A percentile compares a stretch with the other conserved stretches of the same genome.
Evolutionary conservation across 1,284 basidiomycete genomes (phyloP).

Genomic region (Ustilago hordei): DNA sequence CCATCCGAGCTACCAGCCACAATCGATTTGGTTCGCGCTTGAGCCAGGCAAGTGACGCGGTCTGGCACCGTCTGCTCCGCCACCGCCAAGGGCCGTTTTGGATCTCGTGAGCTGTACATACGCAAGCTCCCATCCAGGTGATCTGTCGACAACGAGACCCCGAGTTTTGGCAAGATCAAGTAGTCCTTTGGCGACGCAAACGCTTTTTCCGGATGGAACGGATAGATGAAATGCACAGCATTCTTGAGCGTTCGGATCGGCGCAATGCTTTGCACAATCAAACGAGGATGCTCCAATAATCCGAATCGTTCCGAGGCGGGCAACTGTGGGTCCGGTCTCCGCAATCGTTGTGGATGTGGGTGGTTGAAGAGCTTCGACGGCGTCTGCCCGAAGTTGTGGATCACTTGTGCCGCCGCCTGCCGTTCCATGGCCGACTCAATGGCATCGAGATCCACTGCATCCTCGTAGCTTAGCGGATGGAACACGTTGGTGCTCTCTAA

Average conservation of each 20-base stretch:
- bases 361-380: conserved; percentile 78
- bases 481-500: conserved; percentile 83
- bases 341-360: conserved; percentile 81
- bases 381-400: conserved; percentile 80
- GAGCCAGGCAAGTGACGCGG: conserved; percentile 74
- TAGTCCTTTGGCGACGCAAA: conserved; percentile 76
- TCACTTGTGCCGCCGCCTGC: conserved; percentile 91
- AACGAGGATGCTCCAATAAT: conserved; percentile 78
- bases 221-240: conserved; percentile 74
- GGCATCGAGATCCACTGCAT: conserved; percentile 72
- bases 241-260: conserved; percentile 65
- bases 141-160: conserved; percentile 78
- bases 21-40: conserved; percentile 79
- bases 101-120: conserved; percentile 68
- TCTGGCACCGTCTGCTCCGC: conserved; percentile 54
- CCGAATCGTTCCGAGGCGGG: conserved; percentile 73
- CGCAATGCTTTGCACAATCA: conserved; percentile 65
- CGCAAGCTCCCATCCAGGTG: conserved; percentile 73
- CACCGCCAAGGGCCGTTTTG: conserved; percentile 76
- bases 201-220: conserved; percentile 76
- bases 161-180: conserved; percentile 75
- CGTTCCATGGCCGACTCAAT: conserved; percentile 87
- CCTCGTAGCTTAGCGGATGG: conserved; percentile 94
- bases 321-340: conserved; percentile 17
- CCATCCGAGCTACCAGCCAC: conserved; percentile 76